Conservation (phyloP, 2,329 filamentous ascomycete genomes). For the Colletotrichum endophyticum region DNA sequence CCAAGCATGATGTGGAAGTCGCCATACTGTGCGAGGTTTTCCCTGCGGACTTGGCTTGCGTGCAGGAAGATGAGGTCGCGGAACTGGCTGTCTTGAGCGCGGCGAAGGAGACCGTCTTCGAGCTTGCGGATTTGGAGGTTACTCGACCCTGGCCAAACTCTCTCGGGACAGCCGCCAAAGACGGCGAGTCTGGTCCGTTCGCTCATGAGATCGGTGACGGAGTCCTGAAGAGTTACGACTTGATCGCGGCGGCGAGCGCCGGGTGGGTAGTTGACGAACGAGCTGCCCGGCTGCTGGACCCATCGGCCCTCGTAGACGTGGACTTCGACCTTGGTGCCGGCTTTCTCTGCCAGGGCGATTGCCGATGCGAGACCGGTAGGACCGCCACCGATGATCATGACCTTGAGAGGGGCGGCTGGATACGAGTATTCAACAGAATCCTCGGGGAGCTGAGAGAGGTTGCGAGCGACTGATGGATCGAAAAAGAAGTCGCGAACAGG, state of each 20-base stretch:
- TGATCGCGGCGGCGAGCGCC: not conserved
- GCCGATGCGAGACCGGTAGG: not conserved
- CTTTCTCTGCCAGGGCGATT: conserved; percentile 33
- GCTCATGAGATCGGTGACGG: not conserved
- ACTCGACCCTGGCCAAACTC: conserved; percentile 39
- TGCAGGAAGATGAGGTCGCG: conserved; percentile 34
- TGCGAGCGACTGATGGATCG: not conserved
- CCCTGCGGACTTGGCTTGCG: conserved; percentile 32
- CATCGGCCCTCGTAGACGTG: conserved; percentile 40
- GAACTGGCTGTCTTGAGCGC: conserved; percentile 36
- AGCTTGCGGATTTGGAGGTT: conserved; percentile 43
- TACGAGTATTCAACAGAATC: not conserved
- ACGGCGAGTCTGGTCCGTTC: not conserved
- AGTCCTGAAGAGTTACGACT: not conserved
- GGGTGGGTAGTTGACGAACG: conserved; percentile 32
- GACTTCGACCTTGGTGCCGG: conserved; percentile 32
- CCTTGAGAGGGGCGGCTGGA: not conserved
- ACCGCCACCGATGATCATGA: not conserved
- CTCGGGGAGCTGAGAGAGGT: not conserved
- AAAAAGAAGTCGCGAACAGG: not conserved
- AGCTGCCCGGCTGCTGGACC: conserved; percentile 25
- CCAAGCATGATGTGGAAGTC: conserved; percentile 41
- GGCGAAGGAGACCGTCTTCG: conserved; percentile 38
- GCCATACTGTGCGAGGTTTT: conserved; percentile 32
- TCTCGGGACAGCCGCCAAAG: conserved; percentile 33